Conservation (phyloP, 371 early-diverging fungal species). For the Cokeromyces recurvatus region DNA sequence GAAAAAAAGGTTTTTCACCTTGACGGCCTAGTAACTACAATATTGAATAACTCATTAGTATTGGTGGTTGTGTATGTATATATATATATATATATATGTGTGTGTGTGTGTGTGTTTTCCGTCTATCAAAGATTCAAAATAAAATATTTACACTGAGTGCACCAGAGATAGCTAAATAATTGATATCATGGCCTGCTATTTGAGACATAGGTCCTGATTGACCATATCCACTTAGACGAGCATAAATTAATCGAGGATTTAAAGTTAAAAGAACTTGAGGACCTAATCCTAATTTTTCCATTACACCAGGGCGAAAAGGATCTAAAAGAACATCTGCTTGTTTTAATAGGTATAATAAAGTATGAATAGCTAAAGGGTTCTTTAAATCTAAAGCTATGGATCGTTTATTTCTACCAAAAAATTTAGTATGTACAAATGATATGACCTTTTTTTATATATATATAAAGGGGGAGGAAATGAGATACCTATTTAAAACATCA, state of each 20-base stretch:
- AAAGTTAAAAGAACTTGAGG: conserved; percentile 52
- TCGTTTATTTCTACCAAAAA: conserved; percentile 54
- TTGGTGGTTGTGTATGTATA: not conserved
- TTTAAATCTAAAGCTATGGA: conserved; percentile 69
- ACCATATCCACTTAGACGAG: conserved; percentile 70
- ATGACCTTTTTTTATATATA: too few relatives aligned
- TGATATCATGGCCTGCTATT: conserved; percentile 77
- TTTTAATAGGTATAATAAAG: conserved; percentile 39
- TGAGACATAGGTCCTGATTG: conserved; percentile 53
- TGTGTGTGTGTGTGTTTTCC: too few relatives aligned
- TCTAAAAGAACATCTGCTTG: conserved; percentile 70
- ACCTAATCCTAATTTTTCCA: conserved; percentile 68
- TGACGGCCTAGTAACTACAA: conserved; percentile 54
- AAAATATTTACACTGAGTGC: conserved; percentile 49
- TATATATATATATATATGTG: too few relatives aligned
- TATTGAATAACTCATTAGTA: not conserved
- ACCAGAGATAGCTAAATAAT: conserved; percentile 69
- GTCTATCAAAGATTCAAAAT: too few relatives aligned
- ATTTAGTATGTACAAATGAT: not conserved
- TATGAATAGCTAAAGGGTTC: conserved; percentile 41
- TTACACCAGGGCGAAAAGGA: conserved; percentile 75
- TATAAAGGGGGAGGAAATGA: too few relatives aligned
- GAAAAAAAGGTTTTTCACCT: conserved; percentile 58
- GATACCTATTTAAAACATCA: conserved; percentile 57
- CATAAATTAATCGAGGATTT: conserved; percentile 63